Evolutionary conservation across 1,284 basidiomycete species (phyloP), one percentile per base, ranked within the genome.

Genomic region (Irpex sp.): DNA sequence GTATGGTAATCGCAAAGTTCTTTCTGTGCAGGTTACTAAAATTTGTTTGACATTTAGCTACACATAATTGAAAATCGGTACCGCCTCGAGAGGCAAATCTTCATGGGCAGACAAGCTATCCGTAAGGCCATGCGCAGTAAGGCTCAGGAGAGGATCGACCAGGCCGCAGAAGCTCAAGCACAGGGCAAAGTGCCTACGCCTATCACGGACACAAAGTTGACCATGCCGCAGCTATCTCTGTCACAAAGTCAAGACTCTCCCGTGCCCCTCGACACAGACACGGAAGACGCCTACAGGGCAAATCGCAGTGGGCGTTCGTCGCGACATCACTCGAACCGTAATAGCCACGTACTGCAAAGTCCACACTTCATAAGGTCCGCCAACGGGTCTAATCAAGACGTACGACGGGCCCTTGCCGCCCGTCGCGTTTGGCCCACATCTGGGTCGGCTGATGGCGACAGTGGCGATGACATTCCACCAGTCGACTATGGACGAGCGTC

Each of bases 1-100:
- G 90, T 96, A 66, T 53, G 49, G 36, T 23, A 42, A 23, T 59
- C 75, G 64, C 14, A n/a, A 35, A n/a, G n/a, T 18, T 48, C 47
- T 49, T 57, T 14, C 36, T 55, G n/a, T 18, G 28, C 4, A 54
- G 23, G 7, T 28, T 7, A 21, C 23, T 12, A 54, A 35, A 9
- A 36, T 23, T 35, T 36, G 16, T 12, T 16, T 10, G 9, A 48
- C 21, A 45, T 35, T 10, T 65, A 94, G 93, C 75, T 96, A 10
- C 93, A 93, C 67, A 96, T 98, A 83, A 92, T 96, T 59, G 85
- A 90, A 68, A 97, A 98, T 71, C 81, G 95, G 35, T 80, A 85
- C 60, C 80, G 85, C 10, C 81, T 93, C 45, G 90, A 97, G 75
- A 86, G 87, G 54, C 88, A 95, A 66, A 92, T 98, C 59, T 81